A percentile compares a stretch with the other conserved stretches of the same genome.
phyloP scores from a whole-genome alignment of 2,329 filamentous ascomycete genomes.

The Hymenoscyphus fraxineus region DNA sequence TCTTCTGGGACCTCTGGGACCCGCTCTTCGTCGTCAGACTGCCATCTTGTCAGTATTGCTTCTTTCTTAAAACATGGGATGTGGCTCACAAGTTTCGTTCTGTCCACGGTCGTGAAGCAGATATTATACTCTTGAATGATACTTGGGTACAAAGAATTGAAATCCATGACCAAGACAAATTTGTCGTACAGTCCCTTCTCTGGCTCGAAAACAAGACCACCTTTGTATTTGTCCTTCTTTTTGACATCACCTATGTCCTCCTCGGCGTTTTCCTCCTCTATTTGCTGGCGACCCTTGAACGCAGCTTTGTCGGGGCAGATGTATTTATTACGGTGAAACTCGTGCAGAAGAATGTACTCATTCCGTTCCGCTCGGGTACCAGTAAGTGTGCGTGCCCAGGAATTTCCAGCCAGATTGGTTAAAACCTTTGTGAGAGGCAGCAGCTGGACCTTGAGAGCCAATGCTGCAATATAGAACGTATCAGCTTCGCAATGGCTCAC shows the following conservation, averaged over 20 bases:
- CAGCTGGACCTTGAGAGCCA: slow-evolving; percentile 86
- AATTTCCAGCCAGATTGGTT: slow-evolving; percentile 95
- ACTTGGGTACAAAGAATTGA: slow-evolving; percentile 99
- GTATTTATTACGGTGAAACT: slow-evolving; percentile 95
- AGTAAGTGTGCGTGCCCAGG: slow-evolving; percentile 92
- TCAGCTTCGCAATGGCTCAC: slow-evolving; percentile 91
- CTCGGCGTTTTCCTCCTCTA: slow-evolving; percentile 66
- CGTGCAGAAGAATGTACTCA: slow-evolving; percentile 97
- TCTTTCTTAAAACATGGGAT: no score
- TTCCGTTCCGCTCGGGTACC: slow-evolving; percentile 96
- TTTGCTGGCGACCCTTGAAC: slow-evolving; percentile 69
- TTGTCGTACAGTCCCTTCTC: slow-evolving; percentile 98
- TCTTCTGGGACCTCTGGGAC: slow-evolving; percentile 82
- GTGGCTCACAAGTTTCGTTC: slow-evolving; percentile 61
- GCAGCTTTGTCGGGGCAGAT: slow-evolving; percentile 94
- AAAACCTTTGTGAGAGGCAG: slow-evolving; percentile 90
- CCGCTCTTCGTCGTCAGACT: slow-evolving; percentile 76
- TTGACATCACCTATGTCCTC: slow-evolving; percentile 71
- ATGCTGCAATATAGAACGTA: slow-evolving; percentile 90
- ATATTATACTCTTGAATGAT: slow-evolving; percentile 99
- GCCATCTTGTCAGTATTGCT: slow-evolving; percentile 23
- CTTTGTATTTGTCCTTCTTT: slow-evolving; percentile 99
- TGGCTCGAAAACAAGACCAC: slow-evolving; percentile 95
- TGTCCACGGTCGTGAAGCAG: slow-evolving; percentile 95
- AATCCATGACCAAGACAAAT: slow-evolving; percentile 98